Base-by-base conservation (phyloP, 1,139 yeast genomes). In the Candida frijolesensis region DNA sequence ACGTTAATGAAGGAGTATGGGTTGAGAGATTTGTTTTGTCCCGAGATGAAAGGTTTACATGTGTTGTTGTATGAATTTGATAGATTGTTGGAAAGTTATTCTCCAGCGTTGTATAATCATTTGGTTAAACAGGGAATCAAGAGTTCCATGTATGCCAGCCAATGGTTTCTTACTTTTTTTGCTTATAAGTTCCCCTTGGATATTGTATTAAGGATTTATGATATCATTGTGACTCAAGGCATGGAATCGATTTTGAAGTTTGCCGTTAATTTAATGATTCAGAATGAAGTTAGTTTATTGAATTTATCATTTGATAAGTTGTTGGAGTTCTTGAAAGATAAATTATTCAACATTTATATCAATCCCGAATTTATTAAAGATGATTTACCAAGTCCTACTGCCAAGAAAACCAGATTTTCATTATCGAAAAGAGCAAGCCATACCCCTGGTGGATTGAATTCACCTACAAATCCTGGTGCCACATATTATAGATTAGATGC, bases 41-140 rank as follows among this genome's bases (percentile, higher is more conserved):
- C 96, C 0, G 96, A 88, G 38, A 94, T 94, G 98, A 94, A 95
- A 11, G 98, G 98, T 0, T 76, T 94, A 59, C 95, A 90, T 71
- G 66, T 90, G 51, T 79, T 85, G 62, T 74, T 94, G 51, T 91
- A 94, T 63, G 96, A 94, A 64, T 91, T 91, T 68, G 99, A 94
- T 65, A 76, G 96, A 49, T 68, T 91, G 45, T 64, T 92, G 46
- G 97, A 90, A 63, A 87, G 81, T 51, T 69, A 76, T 38, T 70
- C 83, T 19, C 96, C 96, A 0, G 75, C 76, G 6, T 76, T 94
- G 46, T 84, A 85, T 65, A 80, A 82, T 50, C 97, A 94, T 70
- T 72, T 94, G 61, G 78, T 81, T 25, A 83, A 89, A 55, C 94
- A 90, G 65, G 97, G 97, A 3, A 84, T 94, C 19, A 82, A 86